Evolutionary conservation across 495 filamentous ascomycete species (phyloP).

Genomic region (Trichoderma virens): DNA sequence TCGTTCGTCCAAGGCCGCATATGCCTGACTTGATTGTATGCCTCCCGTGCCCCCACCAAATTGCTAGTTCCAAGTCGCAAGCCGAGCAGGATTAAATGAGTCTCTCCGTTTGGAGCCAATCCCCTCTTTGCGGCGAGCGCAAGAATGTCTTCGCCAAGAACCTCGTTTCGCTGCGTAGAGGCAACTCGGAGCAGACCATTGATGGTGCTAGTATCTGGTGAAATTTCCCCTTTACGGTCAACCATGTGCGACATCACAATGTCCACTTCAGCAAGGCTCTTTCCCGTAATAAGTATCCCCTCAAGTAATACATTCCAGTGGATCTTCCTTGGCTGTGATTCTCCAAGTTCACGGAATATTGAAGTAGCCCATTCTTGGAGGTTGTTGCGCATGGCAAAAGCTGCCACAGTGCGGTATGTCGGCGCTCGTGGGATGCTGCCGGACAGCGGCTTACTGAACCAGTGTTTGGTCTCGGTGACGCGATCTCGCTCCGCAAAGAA

Average conservation of each 20-base stretch:
- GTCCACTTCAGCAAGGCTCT: constrained; percentile 60
- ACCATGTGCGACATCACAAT: constrained; percentile 58
- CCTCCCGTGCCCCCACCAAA: constrained; percentile 53
- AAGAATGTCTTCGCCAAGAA: constrained; percentile 66
- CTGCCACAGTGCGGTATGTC: constrained; percentile 45
- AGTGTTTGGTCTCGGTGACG: constrained; percentile 47
- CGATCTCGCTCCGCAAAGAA: constrained; percentile 46
- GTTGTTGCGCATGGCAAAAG: constrained; percentile 39
- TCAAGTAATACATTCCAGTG: constrained; percentile 64
- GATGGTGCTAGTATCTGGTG: constrained; percentile 61
- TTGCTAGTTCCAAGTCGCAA: constrained; percentile 65
- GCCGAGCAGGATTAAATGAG: constrained; percentile 65
- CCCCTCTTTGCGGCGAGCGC: constrained; percentile 52
- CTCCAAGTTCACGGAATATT: constrained; percentile 53
- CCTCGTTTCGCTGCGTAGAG: constrained; percentile 58
- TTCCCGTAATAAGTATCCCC: constrained; percentile 60
- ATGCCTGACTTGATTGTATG: constrained; percentile 47
- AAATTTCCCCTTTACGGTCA: constrained; percentile 32
- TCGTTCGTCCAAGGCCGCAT: constrained; percentile 17
- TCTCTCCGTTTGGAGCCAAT: constrained; percentile 55
- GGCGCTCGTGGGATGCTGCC: constrained; percentile 31
- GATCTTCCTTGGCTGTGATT: constrained; percentile 37
- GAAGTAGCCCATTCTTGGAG: constrained; percentile 55
- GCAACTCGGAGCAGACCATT: constrained; percentile 70
- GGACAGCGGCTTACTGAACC: constrained; percentile 56